A percentile compares a stretch with the other conserved stretches of the same genome.
Conservation (phyloP, 106 monocot genomes). For the Gastrodia elata region DNA sequence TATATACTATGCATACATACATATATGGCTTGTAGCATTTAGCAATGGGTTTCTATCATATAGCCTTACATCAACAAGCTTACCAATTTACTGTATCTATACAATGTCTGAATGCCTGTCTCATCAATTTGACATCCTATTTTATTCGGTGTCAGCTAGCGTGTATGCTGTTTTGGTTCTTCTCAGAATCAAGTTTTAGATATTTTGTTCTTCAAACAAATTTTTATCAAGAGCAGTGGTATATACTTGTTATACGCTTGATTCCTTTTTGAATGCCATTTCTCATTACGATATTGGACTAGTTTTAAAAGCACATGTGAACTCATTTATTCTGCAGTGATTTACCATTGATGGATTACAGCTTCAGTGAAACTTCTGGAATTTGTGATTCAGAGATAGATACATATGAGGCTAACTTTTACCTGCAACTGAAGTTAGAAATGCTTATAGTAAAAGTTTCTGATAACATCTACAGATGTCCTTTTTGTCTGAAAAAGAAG, state of each 20-base stretch:
- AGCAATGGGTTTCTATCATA: too few relatives aligned
- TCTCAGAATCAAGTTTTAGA: not conserved
- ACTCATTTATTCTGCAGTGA: not conserved
- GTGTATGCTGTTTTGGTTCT: not conserved
- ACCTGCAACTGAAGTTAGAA: constrained; percentile 9
- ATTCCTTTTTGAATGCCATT: not conserved
- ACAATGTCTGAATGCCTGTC: too few relatives aligned
- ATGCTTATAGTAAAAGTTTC: constrained; percentile 14
- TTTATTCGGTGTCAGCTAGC: too few relatives aligned
- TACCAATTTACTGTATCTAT: too few relatives aligned
- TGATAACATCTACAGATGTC: constrained; percentile 35
- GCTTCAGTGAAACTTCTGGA: constrained; percentile 20
- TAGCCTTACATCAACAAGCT: too few relatives aligned
- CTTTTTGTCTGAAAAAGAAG: constrained; percentile 46
- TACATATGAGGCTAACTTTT: constrained; percentile 20
- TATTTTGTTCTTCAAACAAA: not conserved
- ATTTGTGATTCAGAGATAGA: constrained; percentile 39
- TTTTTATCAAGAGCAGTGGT: not conserved
- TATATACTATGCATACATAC: too few relatives aligned
- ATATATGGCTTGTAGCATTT: too few relatives aligned
- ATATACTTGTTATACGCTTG: not conserved
- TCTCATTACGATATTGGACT: not conserved
- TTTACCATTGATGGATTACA: constrained; percentile 9
- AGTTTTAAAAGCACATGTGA: not conserved
- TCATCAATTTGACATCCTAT: too few relatives aligned